Base-by-base conservation (phyloP, 192 early-diverging fungal species). In the Globomyces pollinis-pini region DNA sequence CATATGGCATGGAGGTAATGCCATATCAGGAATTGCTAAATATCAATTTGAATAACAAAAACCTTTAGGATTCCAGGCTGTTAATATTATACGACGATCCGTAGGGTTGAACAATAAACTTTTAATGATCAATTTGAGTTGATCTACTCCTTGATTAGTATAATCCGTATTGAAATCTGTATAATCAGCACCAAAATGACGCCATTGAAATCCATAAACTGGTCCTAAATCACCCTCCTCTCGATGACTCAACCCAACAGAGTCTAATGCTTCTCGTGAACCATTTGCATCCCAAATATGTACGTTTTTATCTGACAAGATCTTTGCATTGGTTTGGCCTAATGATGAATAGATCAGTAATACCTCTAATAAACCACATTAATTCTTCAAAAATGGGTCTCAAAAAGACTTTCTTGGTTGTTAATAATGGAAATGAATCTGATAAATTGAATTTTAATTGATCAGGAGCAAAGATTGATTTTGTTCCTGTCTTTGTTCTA, bases 161-260 rank as follows among this genome's bases (percentile, higher is more conserved):
- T 99, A 99, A 58, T 96, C 91, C 0, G 81, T 78, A 58, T 96
- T 85, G 30, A 81, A 83, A 50, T 84, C 83, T 39, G 68, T 62
- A 66, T 99, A 99, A 45, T 85, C 63, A 0, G 96, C 96, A 0
- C 96, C 96, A 81, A 99, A 99, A 63, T 98, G 91, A 28, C 96
- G 74, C 96, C 96, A 99, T 62, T 99, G 96, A 72, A 93, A 99
- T 12, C 96, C 96, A 60, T 99, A 99, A 18, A 99, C 89, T 1
- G 62, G 73, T 15, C 32, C 30, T 15, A 99, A 63, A 53, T 96
- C 96, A 13, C 94, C 93, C 34, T 86, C 86, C 32, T 83, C 75
- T 24, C 87, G 77, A 57, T 93, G 60, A 0, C 60, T 28, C 18
- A 97, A 68, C 0, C 93, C 93, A 11, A 87, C 67, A 47, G 75